A percentile compares a stretch with the other conserved stretches of the same genome.
These are phyloP conservation scores for Monoraphidium neglectum DNA, from an alignment of 139 green algal genomes.

Conservation along the genomic window DNA sequence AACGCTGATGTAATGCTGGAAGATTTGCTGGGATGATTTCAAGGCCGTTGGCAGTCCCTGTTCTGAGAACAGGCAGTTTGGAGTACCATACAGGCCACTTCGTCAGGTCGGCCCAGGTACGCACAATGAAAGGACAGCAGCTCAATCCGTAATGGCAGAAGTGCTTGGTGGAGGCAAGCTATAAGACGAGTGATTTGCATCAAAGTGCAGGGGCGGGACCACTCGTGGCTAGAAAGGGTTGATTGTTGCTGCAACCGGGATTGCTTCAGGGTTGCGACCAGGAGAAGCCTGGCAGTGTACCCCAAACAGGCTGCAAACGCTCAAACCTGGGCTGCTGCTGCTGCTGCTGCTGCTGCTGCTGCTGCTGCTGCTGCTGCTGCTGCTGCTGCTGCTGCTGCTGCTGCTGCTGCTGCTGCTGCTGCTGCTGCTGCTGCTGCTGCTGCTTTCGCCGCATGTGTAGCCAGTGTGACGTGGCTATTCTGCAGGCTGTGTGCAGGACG, in stretches of 20 bases:
- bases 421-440: background rate
- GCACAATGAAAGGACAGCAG: too few relatives aligned
- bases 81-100: background rate
- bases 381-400: too few relatives aligned
- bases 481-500: too few relatives aligned
- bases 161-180: too few relatives aligned
- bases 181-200: too few relatives aligned
- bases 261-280: background rate
- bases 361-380: constrained; percentile 2
- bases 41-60: background rate
- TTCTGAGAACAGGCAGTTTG: background rate
- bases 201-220: too few relatives aligned
- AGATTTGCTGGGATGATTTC: background rate
- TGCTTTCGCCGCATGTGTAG: too few relatives aligned
- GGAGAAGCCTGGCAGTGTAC: constrained; percentile 15
- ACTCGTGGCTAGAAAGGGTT: too few relatives aligned
- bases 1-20: background rate
- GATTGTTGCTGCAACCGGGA: background rate
- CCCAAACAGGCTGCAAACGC: background rate
- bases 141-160: too few relatives aligned
- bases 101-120: too few relatives aligned
- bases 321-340: constrained; percentile 9
- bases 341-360: constrained; percentile 7
- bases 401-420: too few relatives aligned
- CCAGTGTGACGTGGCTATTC: too few relatives aligned